A percentile compares a stretch with the other conserved stretches of the same genome.
Evolutionary conservation across 2,329 filamentous ascomycete species (phyloP).

Genomic region (Epichloe coenophiala): DNA sequence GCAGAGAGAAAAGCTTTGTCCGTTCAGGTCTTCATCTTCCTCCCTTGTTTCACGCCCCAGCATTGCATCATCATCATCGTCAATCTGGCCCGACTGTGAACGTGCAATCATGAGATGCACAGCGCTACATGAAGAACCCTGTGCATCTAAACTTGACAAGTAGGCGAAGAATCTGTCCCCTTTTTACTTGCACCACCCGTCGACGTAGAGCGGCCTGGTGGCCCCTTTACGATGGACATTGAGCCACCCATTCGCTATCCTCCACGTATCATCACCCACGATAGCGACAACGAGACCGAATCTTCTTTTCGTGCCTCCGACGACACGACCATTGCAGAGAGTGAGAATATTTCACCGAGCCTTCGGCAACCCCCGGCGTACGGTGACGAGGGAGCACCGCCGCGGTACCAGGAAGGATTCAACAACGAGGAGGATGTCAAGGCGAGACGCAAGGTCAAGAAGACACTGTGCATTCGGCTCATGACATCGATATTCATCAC

Average conservation of each 20-base stretch:
- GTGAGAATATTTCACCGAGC: conserved; percentile 3
- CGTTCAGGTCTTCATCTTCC: not conserved
- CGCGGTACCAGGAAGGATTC: conserved; percentile 7
- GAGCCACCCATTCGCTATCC: conserved; percentile 6
- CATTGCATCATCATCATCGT: not conserved
- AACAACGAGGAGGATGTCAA: conserved; percentile 3
- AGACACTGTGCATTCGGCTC: conserved; percentile 10
- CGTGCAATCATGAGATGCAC: not conserved
- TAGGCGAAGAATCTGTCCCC: not conserved
- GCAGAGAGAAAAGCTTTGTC: not conserved
- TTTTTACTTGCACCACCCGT: not conserved
- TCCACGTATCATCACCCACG: conserved; percentile 3
- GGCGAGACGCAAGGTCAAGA: conserved; percentile 6
- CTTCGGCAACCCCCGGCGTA: conserved; percentile 10
- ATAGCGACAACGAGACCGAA: not conserved
- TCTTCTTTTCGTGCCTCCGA: conserved; percentile 1
- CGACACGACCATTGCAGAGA: conserved; percentile 7
- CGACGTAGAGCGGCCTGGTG: not conserved
- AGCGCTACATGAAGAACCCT: not conserved
- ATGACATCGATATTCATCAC: conserved; percentile 12
- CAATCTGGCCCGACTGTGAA: not conserved
- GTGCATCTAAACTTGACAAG: not conserved
- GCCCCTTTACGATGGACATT: conserved; percentile 6
- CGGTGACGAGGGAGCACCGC: conserved; percentile 9
- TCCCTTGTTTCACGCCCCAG: not conserved